Evolutionary conservation across 129 eudicot genomes (phyloP), one percentile per base, ranked within the genome.

Genomic region (Centaurea solstitialis): DNA sequence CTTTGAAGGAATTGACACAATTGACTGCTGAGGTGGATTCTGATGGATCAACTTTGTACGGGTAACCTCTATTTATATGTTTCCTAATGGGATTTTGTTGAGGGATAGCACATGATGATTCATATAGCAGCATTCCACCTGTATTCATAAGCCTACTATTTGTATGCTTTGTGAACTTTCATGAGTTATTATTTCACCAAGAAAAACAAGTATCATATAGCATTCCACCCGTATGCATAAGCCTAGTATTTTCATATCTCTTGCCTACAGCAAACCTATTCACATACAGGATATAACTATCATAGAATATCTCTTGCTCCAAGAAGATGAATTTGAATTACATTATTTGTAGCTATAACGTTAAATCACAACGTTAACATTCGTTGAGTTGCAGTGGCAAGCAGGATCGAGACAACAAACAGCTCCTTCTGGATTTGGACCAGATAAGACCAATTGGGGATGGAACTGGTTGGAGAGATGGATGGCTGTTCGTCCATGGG

Each of bases 401-500:
- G 98, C 98, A 50, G 96, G 98, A 76, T 89, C 97, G 9, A 87
- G 97, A 81, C 92, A 89, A 87, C 82, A 80, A 37, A 77, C 86
- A 76, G 81, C 87, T 53, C 79, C 84, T 64, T 69, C 89, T 79
- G 92, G 92, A 47, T 89, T 87, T 82, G 87, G 89, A 86, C 97
- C 97, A 66, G 96, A 93, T 87, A 85, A 86, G 83, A 86, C 78
- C 84, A 91, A 81, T 86, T 93, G 98, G 98, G 96, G 98, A 20
- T 93, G 98, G 98, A 93, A 93, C 68, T 93, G 98, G 98, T 84
- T 93, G 79, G 98, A 93, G 83, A 86, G 98, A 86, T 93, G 98
- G 98, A 91, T 93, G 98, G 98, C 98, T 78, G 98, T 93, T 79
- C 93, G 98, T 53, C 98, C 98, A 39, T 93, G 98, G 98, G 98